Evolutionary conservation across 257 asterid species (phyloP).

Genomic region (Prunella vulgaris): DNA sequence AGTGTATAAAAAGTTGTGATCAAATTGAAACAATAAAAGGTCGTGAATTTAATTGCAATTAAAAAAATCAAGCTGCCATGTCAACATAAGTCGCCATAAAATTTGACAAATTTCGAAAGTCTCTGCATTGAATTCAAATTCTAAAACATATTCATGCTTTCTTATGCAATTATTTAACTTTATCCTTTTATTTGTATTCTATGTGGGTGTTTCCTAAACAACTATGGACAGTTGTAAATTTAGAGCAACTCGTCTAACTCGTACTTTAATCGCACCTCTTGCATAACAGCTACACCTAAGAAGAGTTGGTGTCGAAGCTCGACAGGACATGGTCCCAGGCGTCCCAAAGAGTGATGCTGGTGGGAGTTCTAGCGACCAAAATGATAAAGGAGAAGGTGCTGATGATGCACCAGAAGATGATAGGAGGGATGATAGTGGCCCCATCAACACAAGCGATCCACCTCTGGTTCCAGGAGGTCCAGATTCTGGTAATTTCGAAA

Average conservation of each 20-base stretch:
- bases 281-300: conserved; percentile 75
- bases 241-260: neutral
- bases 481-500: conserved; percentile 41
- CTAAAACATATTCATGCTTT: too few relatives aligned
- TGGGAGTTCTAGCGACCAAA: conserved; percentile 68
- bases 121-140: too few relatives aligned
- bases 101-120: neutral
- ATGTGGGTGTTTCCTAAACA: neutral
- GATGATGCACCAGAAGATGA: conserved; percentile 47
- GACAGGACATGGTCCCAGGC: conserved; percentile 47
- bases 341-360: conserved; percentile 44
- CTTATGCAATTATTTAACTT: too few relatives aligned
- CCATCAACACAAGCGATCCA: conserved; percentile 35
- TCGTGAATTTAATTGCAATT: neutral
- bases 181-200: neutral
- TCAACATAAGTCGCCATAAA: neutral
- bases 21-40: neutral
- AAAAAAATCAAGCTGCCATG: neutral
- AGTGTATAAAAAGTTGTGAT: neutral
- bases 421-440: conserved; percentile 27
- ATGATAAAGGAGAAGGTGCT: conserved; percentile 29
- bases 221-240: neutral
- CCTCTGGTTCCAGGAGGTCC: conserved; percentile 52
- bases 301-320: conserved; percentile 83
- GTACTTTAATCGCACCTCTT: neutral